Percentiles rank a stretch among this genome's conserved stretches.
These are phyloP conservation scores for Neurospora cerealis DNA, from an alignment of 495 filamentous ascomycete species.

Conservation along the genomic window DNA sequence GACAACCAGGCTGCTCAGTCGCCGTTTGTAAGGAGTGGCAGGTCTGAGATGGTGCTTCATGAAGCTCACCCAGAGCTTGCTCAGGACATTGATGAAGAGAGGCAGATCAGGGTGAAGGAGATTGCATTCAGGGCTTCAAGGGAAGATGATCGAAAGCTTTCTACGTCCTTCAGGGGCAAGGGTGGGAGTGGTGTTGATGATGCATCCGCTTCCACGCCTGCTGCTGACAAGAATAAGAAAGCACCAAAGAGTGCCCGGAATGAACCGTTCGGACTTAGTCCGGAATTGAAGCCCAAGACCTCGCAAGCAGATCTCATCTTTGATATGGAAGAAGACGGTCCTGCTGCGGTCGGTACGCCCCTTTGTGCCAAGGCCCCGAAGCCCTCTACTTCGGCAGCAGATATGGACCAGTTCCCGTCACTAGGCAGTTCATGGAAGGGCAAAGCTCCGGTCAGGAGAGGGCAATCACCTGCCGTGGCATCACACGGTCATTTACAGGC, in stretches of 20 bases:
- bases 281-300: constrained; percentile 52
- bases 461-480: not conserved
- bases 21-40: constrained; percentile 65
- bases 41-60: constrained; percentile 57
- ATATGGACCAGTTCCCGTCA: constrained; percentile 12
- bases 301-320: constrained; percentile 78
- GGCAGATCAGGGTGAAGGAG: constrained; percentile 36
- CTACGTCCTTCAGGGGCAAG: constrained; percentile 35
- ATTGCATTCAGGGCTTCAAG: constrained; percentile 48
- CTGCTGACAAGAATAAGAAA: constrained; percentile 41
- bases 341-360: constrained; percentile 11
- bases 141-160: constrained; percentile 48
- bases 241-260: constrained; percentile 37
- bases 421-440: constrained; percentile 17
- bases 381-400: not conserved
- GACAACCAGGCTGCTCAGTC: constrained; percentile 70
- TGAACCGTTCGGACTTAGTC: constrained; percentile 35
- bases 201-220: constrained; percentile 36
- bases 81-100: constrained; percentile 43
- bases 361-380: constrained; percentile 6
- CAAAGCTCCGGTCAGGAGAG: constrained; percentile 5
- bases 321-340: constrained; percentile 79
- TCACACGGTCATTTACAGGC: not conserved
- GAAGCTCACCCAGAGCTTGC: constrained; percentile 55
- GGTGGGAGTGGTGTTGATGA: constrained; percentile 47